These are phyloP conservation scores for Aspergillus kassunensis DNA, from an alignment of 495 filamentous ascomycete genomes.

Conservation along the genomic window DNA sequence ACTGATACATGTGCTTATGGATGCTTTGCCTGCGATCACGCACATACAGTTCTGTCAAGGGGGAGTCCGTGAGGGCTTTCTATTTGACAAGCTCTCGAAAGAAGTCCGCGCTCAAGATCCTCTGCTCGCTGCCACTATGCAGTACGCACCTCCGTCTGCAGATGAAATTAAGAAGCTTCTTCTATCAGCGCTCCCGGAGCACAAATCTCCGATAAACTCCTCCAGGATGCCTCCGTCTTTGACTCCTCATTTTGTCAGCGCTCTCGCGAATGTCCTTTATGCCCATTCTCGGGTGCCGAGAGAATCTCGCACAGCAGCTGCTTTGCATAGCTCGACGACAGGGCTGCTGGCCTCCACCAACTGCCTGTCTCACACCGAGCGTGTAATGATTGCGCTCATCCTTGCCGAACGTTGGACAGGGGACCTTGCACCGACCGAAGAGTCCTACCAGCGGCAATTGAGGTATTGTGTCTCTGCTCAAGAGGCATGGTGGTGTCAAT, in stretches of 20 bases:
- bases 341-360: conserved; percentile 62
- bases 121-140: conserved; percentile 53
- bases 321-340: conserved; percentile 64
- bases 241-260: conserved; percentile 38
- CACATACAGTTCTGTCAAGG: conserved; percentile 76
- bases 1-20: conserved; percentile 65
- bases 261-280: conserved; percentile 47
- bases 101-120: conserved; percentile 58
- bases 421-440: conserved; percentile 50
- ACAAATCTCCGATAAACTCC: conserved; percentile 17
- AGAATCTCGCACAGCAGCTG: conserved; percentile 55
- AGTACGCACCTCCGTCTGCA: conserved; percentile 41
- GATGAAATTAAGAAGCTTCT: conserved; percentile 36
- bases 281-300: conserved; percentile 45
- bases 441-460: conserved; percentile 36
- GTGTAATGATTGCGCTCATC: conserved; percentile 64
- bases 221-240: conserved; percentile 26
- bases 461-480: conserved; percentile 36
- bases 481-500: conserved; percentile 55
- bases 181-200: conserved; percentile 36
- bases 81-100: conserved; percentile 60
- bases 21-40: conserved; percentile 62
- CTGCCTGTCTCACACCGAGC: conserved; percentile 63
- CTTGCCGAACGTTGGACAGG: conserved; percentile 75
- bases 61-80: conserved; percentile 75